Base-by-base conservation (phyloP, 352 stramenopile genomes). In the Globisporangium yorkense region DNA sequence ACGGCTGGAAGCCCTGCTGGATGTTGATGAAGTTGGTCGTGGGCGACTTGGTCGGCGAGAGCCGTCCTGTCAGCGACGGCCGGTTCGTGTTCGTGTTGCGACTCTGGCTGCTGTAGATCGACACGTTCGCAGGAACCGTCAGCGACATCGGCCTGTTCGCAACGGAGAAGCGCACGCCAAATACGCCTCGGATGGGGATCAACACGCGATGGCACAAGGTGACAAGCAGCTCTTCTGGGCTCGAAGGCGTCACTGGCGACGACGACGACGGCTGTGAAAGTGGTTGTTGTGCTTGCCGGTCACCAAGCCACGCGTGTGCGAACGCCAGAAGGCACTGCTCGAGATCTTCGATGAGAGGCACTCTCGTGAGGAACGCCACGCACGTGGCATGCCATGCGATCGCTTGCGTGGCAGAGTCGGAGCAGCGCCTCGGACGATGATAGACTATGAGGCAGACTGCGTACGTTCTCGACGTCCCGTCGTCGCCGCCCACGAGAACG, bases 361-460 rank as follows among this genome's bases (percentile, higher is more conserved):
- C 59, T 18, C 84, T 60, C 2, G 79, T 91, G 29, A 94, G 57
- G 57, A 94, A 88, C 20, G 79, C 70, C 16, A 94, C n/a, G 57
- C 82, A 92, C 5, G 70, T 86, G 0, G 73, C 72, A 40, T 88
- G 66, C 84, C 84, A 94, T 16, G 72, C 56, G 12, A 72, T 70
- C 24, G 20, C 31, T 61, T 66, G 51, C 29, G 16, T 16, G n/a
- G 10, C 16, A 40, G 24, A n/a, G 20, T 56, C 48, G 12, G 51
- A 41, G 21, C 54, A 41, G 21, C 54, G 45, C 27, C 56, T 65
- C 8, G 60, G 48, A 1, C 64, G 77, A 61, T 92, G 77, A 27
- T 91, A 92, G 24, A 90, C 65, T 54, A 88, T 75, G 37, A 91
- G 46, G 57, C 78, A 92, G 2, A 91, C 67, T 0, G 74, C 82